phyloP scores from a whole-genome alignment of 139 green algal species.

The Tetradesmus lagerheimii region DNA sequence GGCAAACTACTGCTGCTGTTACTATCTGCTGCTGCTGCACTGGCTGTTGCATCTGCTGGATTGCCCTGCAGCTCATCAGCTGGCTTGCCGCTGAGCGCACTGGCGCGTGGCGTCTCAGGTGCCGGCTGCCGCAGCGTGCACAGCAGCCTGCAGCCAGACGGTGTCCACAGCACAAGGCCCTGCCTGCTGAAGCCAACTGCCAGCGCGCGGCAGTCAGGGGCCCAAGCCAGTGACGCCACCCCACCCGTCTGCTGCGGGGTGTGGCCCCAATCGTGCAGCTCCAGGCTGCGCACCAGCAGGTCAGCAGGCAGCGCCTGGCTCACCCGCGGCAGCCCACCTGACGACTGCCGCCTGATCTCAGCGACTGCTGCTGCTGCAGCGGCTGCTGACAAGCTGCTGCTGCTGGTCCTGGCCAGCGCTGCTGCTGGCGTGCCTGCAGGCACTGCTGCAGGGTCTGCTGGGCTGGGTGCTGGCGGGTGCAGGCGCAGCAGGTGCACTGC shows the following conservation, averaged over 20 bases:
- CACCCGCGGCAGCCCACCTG: not conserved
- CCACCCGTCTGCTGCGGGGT: slow-evolving; percentile 63
- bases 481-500: slow-evolving; percentile 71
- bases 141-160: slow-evolving; percentile 85
- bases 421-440: not conserved
- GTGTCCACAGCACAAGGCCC: slow-evolving; percentile 81
- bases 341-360: slow-evolving; percentile 14
- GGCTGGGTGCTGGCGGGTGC: slow-evolving; percentile 34
- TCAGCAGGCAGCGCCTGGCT: slow-evolving; percentile 7
- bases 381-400: not conserved
- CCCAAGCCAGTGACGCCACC: slow-evolving; percentile 70
- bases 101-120: slow-evolving; percentile 14
- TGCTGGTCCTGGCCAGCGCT: not conserved
- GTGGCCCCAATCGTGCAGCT: slow-evolving; percentile 82
- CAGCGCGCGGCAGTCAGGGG: slow-evolving; percentile 71
- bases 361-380: not conserved
- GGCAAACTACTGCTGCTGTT: not conserved
- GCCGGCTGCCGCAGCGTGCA: slow-evolving; percentile 76
- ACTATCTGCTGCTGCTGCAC: not conserved
- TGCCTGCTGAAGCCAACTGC: slow-evolving; percentile 75
- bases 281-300: slow-evolving; percentile 66
- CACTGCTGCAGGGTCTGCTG: slow-evolving; percentile 10
- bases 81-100: not conserved
- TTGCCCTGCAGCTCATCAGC: slow-evolving; percentile 10
- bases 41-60: not conserved